phyloP scores from a whole-genome alignment of 2,329 filamentous ascomycete genomes.

The Cephalotrichum gorgonifer region DNA sequence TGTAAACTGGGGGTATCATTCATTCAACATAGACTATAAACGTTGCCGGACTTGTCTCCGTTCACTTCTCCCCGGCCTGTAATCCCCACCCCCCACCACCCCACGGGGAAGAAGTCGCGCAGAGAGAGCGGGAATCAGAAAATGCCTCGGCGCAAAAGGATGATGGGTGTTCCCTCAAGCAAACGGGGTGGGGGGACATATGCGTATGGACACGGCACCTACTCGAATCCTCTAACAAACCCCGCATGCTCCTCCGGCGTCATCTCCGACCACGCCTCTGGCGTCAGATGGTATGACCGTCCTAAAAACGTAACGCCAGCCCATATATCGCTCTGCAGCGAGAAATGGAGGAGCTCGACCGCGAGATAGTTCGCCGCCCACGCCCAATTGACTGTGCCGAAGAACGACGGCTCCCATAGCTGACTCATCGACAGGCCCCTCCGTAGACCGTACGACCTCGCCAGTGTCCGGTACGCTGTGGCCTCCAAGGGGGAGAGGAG shows the following conservation, averaged over 20 bases:
- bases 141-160: background rate
- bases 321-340: conserved; percentile 35
- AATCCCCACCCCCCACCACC: background rate
- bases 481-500: conserved; percentile 36
- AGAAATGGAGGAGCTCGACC: conserved; percentile 32
- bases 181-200: background rate
- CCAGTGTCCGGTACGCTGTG: conserved; percentile 31
- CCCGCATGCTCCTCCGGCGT: conserved; percentile 1
- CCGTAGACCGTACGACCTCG: conserved; percentile 27
- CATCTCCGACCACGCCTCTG: conserved; percentile 4
- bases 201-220: background rate
- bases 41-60: background rate
- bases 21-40: background rate
- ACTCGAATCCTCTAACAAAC: conserved; percentile 1
- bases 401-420: conserved; percentile 10
- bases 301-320: conserved; percentile 23
- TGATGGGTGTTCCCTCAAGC: background rate
- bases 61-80: background rate
- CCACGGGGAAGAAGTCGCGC: background rate
- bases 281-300: conserved; percentile 2
- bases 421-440: conserved; percentile 18
- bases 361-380: conserved; percentile 33
- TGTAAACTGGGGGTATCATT: background rate
- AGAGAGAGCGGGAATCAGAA: background rate
- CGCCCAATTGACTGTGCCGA: conserved; percentile 26